phyloP scores from a whole-genome alignment of 139 green algal species.

The Coelastrella sp. region DNA sequence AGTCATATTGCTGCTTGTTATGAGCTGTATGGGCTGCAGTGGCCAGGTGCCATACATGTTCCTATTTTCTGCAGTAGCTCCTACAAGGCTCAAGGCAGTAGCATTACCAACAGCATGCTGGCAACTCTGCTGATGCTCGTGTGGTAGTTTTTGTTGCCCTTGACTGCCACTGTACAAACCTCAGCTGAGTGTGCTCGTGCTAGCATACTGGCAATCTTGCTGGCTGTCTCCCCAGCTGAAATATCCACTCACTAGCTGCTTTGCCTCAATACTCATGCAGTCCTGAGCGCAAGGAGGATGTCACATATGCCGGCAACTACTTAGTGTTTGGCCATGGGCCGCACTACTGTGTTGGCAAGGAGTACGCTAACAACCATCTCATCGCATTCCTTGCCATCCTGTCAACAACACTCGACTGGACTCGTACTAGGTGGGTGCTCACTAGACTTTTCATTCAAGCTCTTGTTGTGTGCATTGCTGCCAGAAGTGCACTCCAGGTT shows the following conservation, averaged over 20 bases:
- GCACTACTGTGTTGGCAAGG: slow-evolving; percentile 89
- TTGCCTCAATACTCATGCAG: slow-evolving; percentile 27
- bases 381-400: slow-evolving; percentile 81
- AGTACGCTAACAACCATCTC: slow-evolving; percentile 91
- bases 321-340: slow-evolving; percentile 88
- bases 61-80: too few species aligned
- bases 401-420: slow-evolving; percentile 72
- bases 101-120: too few species aligned
- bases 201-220: background rate
- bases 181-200: too few species aligned
- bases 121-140: too few species aligned
- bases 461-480: too few species aligned
- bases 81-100: too few species aligned
- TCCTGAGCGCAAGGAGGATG: slow-evolving; percentile 82
- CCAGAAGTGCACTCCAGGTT: too few species aligned
- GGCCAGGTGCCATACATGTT: too few species aligned
- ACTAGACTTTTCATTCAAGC: background rate
- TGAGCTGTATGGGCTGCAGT: too few species aligned
- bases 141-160: background rate
- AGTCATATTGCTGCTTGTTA: too few species aligned
- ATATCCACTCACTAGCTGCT: too few species aligned
- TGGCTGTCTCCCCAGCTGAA: background rate
- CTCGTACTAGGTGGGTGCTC: slow-evolving; percentile 28
- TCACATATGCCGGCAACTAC: slow-evolving; percentile 79
- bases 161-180: too few species aligned